Evolutionary conservation across 345 rosid species (phyloP).

Genomic region (Nasturtium officinale): DNA sequence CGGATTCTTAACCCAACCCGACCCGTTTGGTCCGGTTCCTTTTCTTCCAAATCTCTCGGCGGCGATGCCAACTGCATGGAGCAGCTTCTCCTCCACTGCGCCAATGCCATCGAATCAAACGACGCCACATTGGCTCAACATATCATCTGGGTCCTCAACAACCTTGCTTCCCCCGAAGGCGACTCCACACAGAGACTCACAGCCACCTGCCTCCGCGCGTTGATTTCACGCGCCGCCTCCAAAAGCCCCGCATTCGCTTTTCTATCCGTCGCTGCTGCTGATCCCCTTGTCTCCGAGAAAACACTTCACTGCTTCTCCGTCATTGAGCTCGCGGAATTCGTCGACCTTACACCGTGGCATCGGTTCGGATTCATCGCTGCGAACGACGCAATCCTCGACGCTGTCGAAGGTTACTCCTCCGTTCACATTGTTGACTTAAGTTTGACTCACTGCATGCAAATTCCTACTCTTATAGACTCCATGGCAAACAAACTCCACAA

Average conservation of each 20-base stretch:
- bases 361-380: constrained; percentile 93
- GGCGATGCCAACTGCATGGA: constrained; percentile 91
- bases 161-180: constrained; percentile 82
- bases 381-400: constrained; percentile 75
- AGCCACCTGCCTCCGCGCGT: constrained; percentile 73
- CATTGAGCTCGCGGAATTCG: constrained; percentile 79
- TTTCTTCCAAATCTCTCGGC: constrained; percentile 47
- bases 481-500: constrained; percentile 52
- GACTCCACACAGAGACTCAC: constrained; percentile 86
- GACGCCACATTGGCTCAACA: constrained; percentile 88
- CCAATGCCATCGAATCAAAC: constrained; percentile 80
- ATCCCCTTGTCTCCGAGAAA: not conserved
- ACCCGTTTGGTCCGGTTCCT: constrained; percentile 67
- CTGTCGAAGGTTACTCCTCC: constrained; percentile 67
- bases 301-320: constrained; percentile 68
- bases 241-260: constrained; percentile 53
- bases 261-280: constrained; percentile 45
- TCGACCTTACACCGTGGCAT: constrained; percentile 95
- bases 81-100: constrained; percentile 84
- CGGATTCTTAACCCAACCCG: constrained; percentile 50
- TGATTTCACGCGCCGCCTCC: constrained; percentile 70
- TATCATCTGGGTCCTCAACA: constrained; percentile 85
- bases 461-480: constrained; percentile 84
- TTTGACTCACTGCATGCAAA: constrained; percentile 94
- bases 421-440: constrained; percentile 86